These are phyloP conservation scores for Neurospora tetrasperma DNA, from an alignment of 495 filamentous ascomycete species.

Conservation along the genomic window DNA sequence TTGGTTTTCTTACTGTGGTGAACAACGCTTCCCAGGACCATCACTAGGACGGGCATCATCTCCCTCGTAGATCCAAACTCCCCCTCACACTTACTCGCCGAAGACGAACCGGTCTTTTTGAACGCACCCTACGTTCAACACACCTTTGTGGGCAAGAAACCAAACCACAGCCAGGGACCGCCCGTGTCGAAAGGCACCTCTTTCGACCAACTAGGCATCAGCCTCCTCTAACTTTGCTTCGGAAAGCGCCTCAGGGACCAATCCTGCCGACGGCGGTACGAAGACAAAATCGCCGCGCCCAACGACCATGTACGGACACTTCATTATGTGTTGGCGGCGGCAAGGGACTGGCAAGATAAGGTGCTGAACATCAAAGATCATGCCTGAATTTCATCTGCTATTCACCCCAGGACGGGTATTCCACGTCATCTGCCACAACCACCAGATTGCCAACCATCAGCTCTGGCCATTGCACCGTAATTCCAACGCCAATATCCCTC, in stretches of 20 bases:
- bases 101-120: not conserved
- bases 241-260: constrained; percentile 13
- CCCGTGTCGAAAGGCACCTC: not conserved
- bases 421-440: too few relatives aligned
- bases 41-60: constrained; percentile 1
- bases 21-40: not conserved
- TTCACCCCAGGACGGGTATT: too few relatives aligned
- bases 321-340: not conserved
- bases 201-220: constrained; percentile 11
- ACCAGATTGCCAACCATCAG: too few relatives aligned
- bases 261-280: constrained; percentile 3
- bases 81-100: not conserved
- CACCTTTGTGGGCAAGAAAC: not conserved
- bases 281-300: not conserved
- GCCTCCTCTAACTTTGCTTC: constrained; percentile 34
- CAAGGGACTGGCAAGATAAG: not conserved
- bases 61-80: not conserved
- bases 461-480: too few relatives aligned
- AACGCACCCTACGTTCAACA: not conserved
- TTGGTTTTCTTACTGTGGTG: too few relatives aligned
- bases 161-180: not conserved
- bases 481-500: too few relatives aligned
- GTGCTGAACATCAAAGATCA: constrained; percentile 1
- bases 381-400: too few relatives aligned
- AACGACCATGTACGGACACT: not conserved